A percentile compares a stretch with the other conserved stretches of the same genome.
These are phyloP conservation scores for Fusarium mexicanum DNA, from an alignment of 2,329 filamentous ascomycete genomes.

Conservation along the genomic window DNA sequence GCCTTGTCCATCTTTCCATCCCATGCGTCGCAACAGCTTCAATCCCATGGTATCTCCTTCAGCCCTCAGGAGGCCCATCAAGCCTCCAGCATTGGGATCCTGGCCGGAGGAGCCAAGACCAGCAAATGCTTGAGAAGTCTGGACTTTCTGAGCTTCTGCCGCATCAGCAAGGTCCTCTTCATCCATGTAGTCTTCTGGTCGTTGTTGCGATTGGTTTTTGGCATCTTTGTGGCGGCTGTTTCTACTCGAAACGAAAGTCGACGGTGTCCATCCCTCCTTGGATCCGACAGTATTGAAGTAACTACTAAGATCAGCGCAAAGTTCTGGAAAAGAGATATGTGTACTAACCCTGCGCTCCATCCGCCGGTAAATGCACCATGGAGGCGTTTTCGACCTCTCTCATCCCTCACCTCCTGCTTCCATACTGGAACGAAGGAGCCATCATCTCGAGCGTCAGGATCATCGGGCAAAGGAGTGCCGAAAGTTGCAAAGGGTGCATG, in stretches of 20 bases:
- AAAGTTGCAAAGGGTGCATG: conserved; percentile 80
- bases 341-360: conserved; percentile 88
- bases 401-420: conserved; percentile 98
- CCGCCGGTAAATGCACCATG: conserved; percentile 98
- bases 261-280: conserved; percentile 96
- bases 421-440: conserved; percentile 94
- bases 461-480: conserved; percentile 86
- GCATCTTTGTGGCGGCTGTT: conserved; percentile 77
- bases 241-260: conserved; percentile 91
- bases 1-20: conserved; percentile 94
- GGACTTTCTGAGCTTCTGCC: conserved; percentile 78
- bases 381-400: conserved; percentile 86
- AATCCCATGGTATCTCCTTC: conserved; percentile 87
- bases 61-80: conserved; percentile 77
- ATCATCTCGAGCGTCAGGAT: conserved; percentile 83
- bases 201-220: conserved; percentile 66
- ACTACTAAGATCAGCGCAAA: conserved; percentile 54
- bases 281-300: conserved; percentile 99
- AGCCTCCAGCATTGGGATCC: conserved; percentile 60
- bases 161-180: conserved; percentile 92
- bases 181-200: conserved; percentile 94
- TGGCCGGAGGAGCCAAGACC: conserved; percentile 76
- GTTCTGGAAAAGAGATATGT: background rate
- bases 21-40: conserved; percentile 89
- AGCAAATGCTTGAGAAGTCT: conserved; percentile 78